A percentile compares a stretch with the other conserved stretches of the same genome.
phyloP scores from a whole-genome alignment of 331 rosid genomes.

The Cydonia oblonga region DNA sequence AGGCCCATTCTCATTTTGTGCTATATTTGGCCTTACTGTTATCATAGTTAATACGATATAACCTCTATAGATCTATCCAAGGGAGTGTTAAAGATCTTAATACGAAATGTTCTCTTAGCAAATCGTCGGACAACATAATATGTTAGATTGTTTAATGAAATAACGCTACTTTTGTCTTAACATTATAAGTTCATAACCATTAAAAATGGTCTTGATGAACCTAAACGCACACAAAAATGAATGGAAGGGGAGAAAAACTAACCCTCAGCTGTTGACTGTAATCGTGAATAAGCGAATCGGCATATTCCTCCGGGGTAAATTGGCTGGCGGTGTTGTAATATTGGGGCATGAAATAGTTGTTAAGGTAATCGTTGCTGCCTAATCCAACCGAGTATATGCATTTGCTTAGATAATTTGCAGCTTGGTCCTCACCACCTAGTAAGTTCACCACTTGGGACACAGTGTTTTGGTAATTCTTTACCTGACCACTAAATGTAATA shows the following conservation, averaged over 20 bases:
- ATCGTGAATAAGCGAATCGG: conserved; percentile 46
- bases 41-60: too few relatives aligned
- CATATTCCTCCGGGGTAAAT: conserved; percentile 59
- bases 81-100: not conserved
- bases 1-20: not conserved
- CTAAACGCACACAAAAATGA: not conserved
- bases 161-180: too few relatives aligned
- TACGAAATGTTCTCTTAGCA: not conserved
- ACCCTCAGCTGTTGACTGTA: conserved; percentile 59
- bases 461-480: conserved; percentile 53
- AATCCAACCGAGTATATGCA: conserved; percentile 78
- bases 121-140: not conserved
- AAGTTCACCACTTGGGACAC: conserved; percentile 54
- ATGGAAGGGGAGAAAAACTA: not conserved
- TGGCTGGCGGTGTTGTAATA: conserved; percentile 46
- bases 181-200: not conserved
- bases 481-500: conserved; percentile 78
- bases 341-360: conserved; percentile 87
- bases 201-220: not conserved
- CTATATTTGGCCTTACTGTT: not conserved
- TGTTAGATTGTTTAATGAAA: not conserved
- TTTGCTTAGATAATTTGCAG: conserved; percentile 50
- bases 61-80: not conserved
- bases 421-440: conserved; percentile 38
- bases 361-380: conserved; percentile 93